A percentile compares a stretch with the other conserved stretches of the same genome.
Evolutionary conservation across 2,329 filamentous ascomycete species (phyloP).

Genomic region (Cladosporium austrohemisphaericum): DNA sequence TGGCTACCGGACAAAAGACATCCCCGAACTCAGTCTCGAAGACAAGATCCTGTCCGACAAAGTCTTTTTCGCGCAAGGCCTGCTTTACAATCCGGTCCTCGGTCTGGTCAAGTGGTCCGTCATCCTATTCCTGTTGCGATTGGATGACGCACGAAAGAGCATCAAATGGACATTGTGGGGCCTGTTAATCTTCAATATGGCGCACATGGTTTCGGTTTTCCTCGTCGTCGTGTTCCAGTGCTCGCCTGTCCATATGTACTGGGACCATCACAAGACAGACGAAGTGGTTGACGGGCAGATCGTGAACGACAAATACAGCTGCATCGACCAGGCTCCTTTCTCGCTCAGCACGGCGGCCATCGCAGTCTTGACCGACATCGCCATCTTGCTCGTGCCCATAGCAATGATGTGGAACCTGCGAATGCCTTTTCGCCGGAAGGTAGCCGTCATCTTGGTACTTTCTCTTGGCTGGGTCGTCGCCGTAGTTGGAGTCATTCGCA

Average conservation of each 20-base stretch:
- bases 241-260: conserved; percentile 25
- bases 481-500: conserved; percentile 33
- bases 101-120: conserved; percentile 35
- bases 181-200: conserved; percentile 33
- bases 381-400: conserved; percentile 41
- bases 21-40: neutral
- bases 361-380: conserved; percentile 37
- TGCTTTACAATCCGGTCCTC: conserved; percentile 38
- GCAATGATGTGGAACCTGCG: conserved; percentile 45
- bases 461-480: conserved; percentile 28
- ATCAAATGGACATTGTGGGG: conserved; percentile 31
- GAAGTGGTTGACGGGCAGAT: conserved; percentile 27
- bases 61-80: conserved; percentile 18
- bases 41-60: conserved; percentile 6
- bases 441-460: conserved; percentile 33
- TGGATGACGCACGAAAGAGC: conserved; percentile 32
- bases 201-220: conserved; percentile 33
- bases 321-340: conserved; percentile 34
- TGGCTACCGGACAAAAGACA: conserved; percentile 4
- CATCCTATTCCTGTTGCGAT: conserved; percentile 37
- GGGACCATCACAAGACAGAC: conserved; percentile 15
- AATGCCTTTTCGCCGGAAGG: conserved; percentile 38
- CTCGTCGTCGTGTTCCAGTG: conserved; percentile 37
- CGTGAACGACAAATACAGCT: conserved; percentile 27
- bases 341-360: conserved; percentile 33